These are phyloP conservation scores for Plasmodium coatneyi DNA, from an alignment of 169 alveolate genomes.

Conservation along the genomic window DNA sequence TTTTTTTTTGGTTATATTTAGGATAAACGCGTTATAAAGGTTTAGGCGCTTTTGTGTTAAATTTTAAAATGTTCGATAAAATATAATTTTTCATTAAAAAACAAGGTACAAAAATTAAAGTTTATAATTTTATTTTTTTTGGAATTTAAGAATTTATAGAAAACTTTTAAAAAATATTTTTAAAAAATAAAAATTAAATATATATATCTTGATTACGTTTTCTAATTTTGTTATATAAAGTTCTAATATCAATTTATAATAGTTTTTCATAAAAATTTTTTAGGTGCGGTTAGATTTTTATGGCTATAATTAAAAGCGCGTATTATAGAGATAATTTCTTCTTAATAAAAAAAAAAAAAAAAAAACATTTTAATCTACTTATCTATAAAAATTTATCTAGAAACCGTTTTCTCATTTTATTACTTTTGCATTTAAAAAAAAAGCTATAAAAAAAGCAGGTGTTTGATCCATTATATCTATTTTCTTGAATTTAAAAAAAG, in stretches of 20 bases:
- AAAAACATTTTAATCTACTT: no score
- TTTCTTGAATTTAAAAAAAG: no score
- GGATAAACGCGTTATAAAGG: background rate
- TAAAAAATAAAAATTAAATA: background rate
- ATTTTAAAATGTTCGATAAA: background rate
- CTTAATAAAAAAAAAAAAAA: background rate
- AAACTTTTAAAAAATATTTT: background rate
- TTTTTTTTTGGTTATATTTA: background rate
- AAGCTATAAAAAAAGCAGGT: background rate
- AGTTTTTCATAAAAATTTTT: background rate
- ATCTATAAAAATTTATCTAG: background rate
- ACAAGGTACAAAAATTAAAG: background rate
- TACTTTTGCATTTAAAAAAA: background rate
- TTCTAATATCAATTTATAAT: background rate
- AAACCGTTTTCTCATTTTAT: background rate
- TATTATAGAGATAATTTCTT: background rate
- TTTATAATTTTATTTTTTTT: background rate
- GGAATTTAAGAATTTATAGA: conserved; percentile 8
- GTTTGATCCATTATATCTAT: no score
- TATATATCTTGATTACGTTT: background rate
- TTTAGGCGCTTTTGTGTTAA: background rate
- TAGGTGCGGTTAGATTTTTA: background rate
- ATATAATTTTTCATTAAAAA: background rate
- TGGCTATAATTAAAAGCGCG: background rate
- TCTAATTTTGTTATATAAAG: background rate